Evolutionary conservation across 805 yeast species (phyloP).

Genomic region (Zygoascus bituminiphila): DNA sequence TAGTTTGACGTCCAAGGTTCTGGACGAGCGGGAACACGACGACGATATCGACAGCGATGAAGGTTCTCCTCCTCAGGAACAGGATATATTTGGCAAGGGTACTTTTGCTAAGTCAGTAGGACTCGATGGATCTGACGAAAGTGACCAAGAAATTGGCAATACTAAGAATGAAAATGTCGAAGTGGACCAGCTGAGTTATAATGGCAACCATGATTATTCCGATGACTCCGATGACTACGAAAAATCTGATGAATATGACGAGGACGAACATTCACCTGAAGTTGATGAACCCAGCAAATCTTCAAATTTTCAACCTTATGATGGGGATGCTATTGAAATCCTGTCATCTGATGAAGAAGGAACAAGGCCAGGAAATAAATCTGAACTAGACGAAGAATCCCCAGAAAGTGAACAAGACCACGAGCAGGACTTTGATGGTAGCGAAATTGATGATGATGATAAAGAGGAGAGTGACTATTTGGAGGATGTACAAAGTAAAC

Average conservation of each 20-base stretch:
- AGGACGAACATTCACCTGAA: constrained; percentile 2
- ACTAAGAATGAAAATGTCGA: neutral
- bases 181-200: neutral
- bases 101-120: constrained; percentile 5
- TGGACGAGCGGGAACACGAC: neutral
- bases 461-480: constrained; percentile 3
- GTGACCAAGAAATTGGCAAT: constrained; percentile 1
- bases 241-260: constrained; percentile 9
- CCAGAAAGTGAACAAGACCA: constrained; percentile 6
- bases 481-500: neutral
- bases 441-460: constrained; percentile 6
- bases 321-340: neutral
- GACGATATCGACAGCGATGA: neutral
- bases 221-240: constrained; percentile 8
- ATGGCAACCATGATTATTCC: constrained; percentile 1
- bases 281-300: neutral
- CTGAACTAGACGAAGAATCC: constrained; percentile 9
- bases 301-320: neutral
- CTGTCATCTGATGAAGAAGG: constrained; percentile 5
- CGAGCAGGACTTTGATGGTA: neutral
- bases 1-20: neutral
- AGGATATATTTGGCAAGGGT: neutral
- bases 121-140: constrained; percentile 3
- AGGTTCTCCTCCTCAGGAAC: neutral
- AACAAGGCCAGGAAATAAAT: constrained; percentile 2